A percentile compares a stretch with the other conserved stretches of the same genome.
Conservation (phyloP, 108 stramenopile genomes). For the Schizochytrium sp. region DNA sequence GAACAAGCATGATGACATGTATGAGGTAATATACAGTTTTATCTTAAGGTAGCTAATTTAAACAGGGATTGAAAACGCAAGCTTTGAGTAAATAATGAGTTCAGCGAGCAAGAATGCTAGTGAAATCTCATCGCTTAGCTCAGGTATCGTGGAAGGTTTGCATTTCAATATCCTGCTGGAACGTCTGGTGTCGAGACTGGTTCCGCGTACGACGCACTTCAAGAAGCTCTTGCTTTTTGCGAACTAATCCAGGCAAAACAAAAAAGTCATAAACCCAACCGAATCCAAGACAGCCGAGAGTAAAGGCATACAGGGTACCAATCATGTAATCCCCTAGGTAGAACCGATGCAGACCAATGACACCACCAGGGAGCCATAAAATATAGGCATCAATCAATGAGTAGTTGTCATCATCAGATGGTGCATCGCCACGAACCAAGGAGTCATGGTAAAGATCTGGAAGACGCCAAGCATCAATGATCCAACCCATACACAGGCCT, state of each 20-base stretch:
- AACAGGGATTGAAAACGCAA: no score
- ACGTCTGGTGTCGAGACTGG: background rate
- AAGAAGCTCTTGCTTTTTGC: background rate
- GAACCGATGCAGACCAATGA: slow-evolving; percentile 34
- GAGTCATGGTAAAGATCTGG: background rate
- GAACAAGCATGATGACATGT: no score
- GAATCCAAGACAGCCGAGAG: background rate
- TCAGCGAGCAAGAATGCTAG: no score
- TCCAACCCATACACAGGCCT: background rate
- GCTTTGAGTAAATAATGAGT: no score
- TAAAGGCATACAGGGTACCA: background rate
- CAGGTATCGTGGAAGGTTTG: background rate
- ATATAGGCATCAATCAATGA: slow-evolving; percentile 14
- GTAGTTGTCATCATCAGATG: background rate
- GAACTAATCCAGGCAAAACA: background rate
- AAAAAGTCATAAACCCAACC: slow-evolving; percentile 13
- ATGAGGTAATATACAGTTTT: no score
- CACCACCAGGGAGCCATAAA: slow-evolving; percentile 36
- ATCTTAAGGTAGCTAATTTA: no score
- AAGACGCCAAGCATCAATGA: slow-evolving; percentile 1
- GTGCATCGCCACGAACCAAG: background rate
- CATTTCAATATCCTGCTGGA: slow-evolving; percentile 7
- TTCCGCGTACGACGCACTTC: background rate
- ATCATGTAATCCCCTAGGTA: slow-evolving; percentile 1
- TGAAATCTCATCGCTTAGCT: no score